These are phyloP conservation scores for Marasmius fiardii DNA, from an alignment of 1,284 basidiomycete species.

Conservation along the genomic window DNA sequence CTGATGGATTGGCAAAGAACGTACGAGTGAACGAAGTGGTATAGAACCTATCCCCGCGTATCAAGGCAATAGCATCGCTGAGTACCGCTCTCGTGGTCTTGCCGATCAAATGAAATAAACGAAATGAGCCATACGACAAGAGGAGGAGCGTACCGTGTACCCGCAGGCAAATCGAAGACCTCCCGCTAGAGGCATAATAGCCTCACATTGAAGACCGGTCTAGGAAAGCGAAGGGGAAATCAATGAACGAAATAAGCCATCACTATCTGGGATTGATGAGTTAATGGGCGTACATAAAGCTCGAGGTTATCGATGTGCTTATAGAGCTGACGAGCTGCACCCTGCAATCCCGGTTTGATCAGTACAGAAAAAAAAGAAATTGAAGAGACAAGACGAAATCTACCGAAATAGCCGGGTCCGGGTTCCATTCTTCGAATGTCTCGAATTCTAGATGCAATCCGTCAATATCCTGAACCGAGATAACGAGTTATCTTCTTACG, in stretches of 20 bases:
- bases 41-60: not conserved
- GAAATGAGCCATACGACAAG: not conserved
- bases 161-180: not conserved
- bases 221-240: not conserved
- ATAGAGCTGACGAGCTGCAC: not conserved
- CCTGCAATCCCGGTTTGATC: not conserved
- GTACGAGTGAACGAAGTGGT: not conserved
- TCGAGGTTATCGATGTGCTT: not conserved
- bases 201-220: not conserved
- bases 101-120: not conserved
- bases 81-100: not conserved
- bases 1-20: not conserved
- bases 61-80: not conserved
- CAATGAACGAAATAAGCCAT: too few relatives aligned
- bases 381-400: too few relatives aligned
- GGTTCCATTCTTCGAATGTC: not conserved
- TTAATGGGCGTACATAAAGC: not conserved
- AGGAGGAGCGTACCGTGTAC: not conserved
- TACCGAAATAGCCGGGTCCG: not conserved
- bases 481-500: too few relatives aligned
- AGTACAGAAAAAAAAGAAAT: not conserved
- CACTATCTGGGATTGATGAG: too few relatives aligned
- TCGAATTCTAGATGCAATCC: not conserved
- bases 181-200: not conserved
- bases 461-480: too few relatives aligned